Evolutionary conservation across 75 land plant genomes (phyloP).

Genomic region (Larix kaempferi): DNA sequence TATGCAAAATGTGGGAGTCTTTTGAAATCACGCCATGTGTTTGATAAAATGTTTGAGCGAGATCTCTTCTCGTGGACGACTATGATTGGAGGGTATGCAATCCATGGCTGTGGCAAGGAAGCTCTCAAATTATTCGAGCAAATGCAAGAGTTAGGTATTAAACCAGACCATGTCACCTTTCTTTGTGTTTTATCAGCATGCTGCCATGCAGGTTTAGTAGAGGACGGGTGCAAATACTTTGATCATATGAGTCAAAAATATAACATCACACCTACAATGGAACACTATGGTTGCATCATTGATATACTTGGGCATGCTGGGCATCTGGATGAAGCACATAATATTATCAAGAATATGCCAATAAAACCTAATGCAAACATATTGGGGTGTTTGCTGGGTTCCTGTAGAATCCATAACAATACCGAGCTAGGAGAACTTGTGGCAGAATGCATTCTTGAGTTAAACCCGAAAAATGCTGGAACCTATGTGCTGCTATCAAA

Average conservation of each 20-base stretch:
- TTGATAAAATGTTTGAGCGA: not conserved
- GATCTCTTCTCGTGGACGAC: not conserved
- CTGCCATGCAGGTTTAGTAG: not conserved
- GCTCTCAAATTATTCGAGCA: not conserved
- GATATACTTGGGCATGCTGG: not conserved
- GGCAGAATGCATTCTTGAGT: slow-evolving; percentile 15
- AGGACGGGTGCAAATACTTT: not conserved
- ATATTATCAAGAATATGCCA: slow-evolving; percentile 23
- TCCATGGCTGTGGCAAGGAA: not conserved
- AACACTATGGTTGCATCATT: not conserved
- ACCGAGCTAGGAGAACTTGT: slow-evolving; percentile 24
- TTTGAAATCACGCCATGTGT: not conserved
- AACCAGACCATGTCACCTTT: not conserved
- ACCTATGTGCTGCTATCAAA: slow-evolving; percentile 28
- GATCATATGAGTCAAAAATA: not conserved
- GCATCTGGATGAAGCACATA: not conserved
- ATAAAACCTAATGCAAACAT: slow-evolving; percentile 17
- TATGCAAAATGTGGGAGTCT: slow-evolving; percentile 13
- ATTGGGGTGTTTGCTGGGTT: slow-evolving; percentile 41
- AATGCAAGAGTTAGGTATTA: not conserved
- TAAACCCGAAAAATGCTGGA: slow-evolving; percentile 24
- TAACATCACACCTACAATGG: not conserved
- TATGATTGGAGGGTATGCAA: not conserved
- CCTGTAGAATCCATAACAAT: slow-evolving; percentile 28
- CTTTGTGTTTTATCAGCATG: not conserved